Percentiles rank a stretch among this genome's conserved stretches.
Evolutionary conservation across 768 basidiomycete species (phyloP).

Genomic region (Pholiota conissans): DNA sequence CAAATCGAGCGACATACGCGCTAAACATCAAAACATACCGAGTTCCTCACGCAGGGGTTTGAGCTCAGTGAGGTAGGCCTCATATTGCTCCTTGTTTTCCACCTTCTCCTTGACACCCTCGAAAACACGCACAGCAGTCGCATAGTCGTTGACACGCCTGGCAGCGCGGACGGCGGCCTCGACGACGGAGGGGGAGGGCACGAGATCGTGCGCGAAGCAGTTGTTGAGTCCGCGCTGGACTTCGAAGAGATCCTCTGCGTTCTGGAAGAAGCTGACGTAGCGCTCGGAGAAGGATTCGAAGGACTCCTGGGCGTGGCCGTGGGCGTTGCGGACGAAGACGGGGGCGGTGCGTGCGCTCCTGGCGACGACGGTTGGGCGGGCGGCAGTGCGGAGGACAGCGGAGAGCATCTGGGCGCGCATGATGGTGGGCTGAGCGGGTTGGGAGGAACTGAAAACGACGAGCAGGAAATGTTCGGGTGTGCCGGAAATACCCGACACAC

Average conservation of each 20-base stretch:
- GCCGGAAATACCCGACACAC: slow-evolving; percentile 26
- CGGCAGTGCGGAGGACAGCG: slow-evolving; percentile 59
- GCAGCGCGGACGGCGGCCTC: slow-evolving; percentile 88
- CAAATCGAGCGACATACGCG: background rate
- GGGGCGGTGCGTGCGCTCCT: slow-evolving; percentile 38
- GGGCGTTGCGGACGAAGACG: slow-evolving; percentile 45
- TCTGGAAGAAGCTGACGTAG: slow-evolving; percentile 91
- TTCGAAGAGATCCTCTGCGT: slow-evolving; percentile 95
- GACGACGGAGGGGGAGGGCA: slow-evolving; percentile 79
- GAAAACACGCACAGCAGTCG: slow-evolving; percentile 94
- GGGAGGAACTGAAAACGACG: slow-evolving; percentile 21
- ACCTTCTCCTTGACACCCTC: slow-evolving; percentile 98
- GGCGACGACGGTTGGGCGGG: slow-evolving; percentile 46
- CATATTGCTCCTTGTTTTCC: slow-evolving; percentile 94
- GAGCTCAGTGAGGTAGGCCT: slow-evolving; percentile 90
- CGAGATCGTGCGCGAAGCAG: slow-evolving; percentile 98
- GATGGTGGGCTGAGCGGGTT: slow-evolving; percentile 25
- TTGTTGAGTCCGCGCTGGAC: slow-evolving; percentile 99
- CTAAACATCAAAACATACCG: slow-evolving; percentile 51
- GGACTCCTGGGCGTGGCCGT: slow-evolving; percentile 81
- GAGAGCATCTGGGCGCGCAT: slow-evolving; percentile 64
- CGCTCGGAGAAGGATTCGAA: slow-evolving; percentile 94
- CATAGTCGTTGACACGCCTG: slow-evolving; percentile 93
- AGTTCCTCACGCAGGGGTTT: slow-evolving; percentile 88
- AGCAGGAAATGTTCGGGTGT: slow-evolving; percentile 29